Evolutionary conservation across 2,329 filamentous ascomycete genomes (phyloP), one percentile per base, ranked within the genome.

Genomic region (Cladosporium sp.): DNA sequence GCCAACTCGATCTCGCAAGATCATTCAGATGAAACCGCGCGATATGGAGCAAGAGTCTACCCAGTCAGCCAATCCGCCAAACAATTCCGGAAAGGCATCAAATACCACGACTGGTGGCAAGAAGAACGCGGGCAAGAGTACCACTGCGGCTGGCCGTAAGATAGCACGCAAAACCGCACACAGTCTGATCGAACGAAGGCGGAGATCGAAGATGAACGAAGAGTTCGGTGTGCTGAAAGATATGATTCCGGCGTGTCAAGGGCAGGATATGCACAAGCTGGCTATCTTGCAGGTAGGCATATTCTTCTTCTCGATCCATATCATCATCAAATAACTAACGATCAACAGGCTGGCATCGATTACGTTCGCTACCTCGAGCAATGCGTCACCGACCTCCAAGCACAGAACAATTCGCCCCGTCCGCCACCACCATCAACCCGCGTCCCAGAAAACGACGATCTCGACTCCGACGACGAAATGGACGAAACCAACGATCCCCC

Each of bases 131-230:
- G 57, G 53, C 1, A 83, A 80, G 45, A 79, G 82, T 1, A 86
- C 84, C 5, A 95, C 86, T 59, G 88, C 88, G 1, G 90, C 91
- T 0, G 90, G 90, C n/a, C 80, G 90, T 50, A 97, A 96, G 74
- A 94, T 93, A 58, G 91, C 93, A 5, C 80, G 93, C 57, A 97
- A 96, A 72, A 97, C 92, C 1, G 93, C 93, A 9, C 93, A 98
- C 65, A 96, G 90, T 62, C 72, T 97, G 57, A 98, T 97, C 59
- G 93, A 98, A 72, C 78, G 93, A 39, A 76, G 92, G 51, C 76
- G 93, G 60, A 78, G 93, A 55, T 95, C 88, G 11, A 98, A 97
- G 75, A 98, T 97, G 92, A 97, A 98, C 60, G 92, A 97, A 67
- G 93, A 97, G 71, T 97, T 97, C 72, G 86, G 83, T 2, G 86